Evolutionary conservation across 2,329 filamentous ascomycete species (phyloP).

Genomic region (Orbilia quercus): DNA sequence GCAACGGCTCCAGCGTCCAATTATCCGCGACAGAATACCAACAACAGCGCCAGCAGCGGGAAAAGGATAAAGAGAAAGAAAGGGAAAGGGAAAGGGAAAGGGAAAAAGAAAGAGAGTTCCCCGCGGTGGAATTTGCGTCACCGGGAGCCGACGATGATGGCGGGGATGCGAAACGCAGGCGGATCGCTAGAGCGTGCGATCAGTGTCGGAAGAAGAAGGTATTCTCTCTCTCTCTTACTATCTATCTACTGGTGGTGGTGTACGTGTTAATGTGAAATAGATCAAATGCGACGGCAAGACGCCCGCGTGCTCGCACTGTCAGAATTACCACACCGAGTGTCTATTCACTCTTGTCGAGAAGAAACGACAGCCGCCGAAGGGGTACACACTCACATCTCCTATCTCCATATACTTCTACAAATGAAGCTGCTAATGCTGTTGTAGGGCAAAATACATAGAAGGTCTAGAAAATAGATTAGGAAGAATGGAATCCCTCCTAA

Average conservation of each 20-base stretch:
- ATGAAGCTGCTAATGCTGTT: constrained; percentile 67
- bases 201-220: constrained; percentile 82
- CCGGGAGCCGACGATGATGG: constrained; percentile 18
- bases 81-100: no score
- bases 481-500: constrained; percentile 82
- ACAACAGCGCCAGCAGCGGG: constrained; percentile 25
- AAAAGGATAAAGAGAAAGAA: no score
- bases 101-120: no score
- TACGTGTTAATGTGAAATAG: constrained; percentile 55
- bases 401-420: constrained; percentile 73
- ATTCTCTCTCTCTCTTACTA: neutral
- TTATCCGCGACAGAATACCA: constrained; percentile 53
- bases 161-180: constrained; percentile 59
- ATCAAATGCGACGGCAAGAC: constrained; percentile 90
- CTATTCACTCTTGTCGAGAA: constrained; percentile 98
- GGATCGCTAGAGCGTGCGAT: constrained; percentile 83
- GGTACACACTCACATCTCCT: constrained; percentile 68
- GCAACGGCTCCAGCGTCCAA: constrained; percentile 47
- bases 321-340: constrained; percentile 97
- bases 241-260: neutral
- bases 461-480: constrained; percentile 84
- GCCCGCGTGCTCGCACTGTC: constrained; percentile 91
- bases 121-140: neutral
- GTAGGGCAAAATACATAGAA: constrained; percentile 93
- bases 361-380: constrained; percentile 96